These are phyloP conservation scores for Penicillium sp. DNA, from an alignment of 2,329 filamentous ascomycete genomes.

Conservation along the genomic window DNA sequence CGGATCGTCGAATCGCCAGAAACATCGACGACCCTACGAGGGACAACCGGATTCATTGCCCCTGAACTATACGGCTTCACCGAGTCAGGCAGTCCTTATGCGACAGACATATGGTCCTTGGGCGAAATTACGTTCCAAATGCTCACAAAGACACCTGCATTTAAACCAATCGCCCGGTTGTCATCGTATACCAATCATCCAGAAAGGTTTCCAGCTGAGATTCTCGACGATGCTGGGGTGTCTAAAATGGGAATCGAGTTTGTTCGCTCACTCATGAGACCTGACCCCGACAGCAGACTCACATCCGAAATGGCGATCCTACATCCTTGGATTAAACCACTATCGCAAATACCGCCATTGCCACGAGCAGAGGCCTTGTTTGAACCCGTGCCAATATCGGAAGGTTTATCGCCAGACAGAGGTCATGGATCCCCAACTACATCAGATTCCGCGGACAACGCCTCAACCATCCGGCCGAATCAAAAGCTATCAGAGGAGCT, in stretches of 20 bases:
- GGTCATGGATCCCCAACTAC: too few relatives aligned
- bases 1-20: neutral
- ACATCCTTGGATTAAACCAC: neutral
- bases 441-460: too few relatives aligned
- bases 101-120: neutral
- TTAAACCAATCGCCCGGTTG: neutral
- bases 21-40: neutral
- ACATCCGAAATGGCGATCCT: neutral
- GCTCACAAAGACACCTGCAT: neutral
- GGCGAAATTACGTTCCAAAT: neutral
- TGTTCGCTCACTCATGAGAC: neutral
- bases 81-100: neutral
- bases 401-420: neutral
- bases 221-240: neutral
- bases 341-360: neutral
- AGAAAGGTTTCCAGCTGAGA: neutral
- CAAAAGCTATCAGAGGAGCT: neutral
- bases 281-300: neutral
- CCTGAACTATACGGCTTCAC: neutral
- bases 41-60: constrained; percentile 3
- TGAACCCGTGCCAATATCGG: neutral
- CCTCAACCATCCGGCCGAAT: too few relatives aligned
- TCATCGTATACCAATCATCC: neutral
- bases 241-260: neutral
- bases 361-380: neutral